Evolutionary conservation across 306 rosid species (phyloP).

Genomic region (Canavalia gladiata): DNA sequence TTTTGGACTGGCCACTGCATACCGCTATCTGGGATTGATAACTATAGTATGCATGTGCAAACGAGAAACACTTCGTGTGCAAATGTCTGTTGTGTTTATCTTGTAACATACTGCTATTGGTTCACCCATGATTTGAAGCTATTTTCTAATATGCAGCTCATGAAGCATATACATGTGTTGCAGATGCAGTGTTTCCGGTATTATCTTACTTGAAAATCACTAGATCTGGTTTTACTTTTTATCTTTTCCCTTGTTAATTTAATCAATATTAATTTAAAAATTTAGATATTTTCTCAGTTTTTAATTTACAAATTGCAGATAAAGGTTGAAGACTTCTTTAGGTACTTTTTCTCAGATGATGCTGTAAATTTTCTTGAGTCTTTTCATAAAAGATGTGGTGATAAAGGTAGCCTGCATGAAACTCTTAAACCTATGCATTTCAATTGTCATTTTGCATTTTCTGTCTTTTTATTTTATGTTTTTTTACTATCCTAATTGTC

Average conservation of each 20-base stretch:
- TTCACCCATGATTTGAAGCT: constrained; percentile 43
- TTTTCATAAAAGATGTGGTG: constrained; percentile 83
- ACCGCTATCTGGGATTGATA: not conserved
- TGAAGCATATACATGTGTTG: constrained; percentile 77
- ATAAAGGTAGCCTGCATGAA: constrained; percentile 75
- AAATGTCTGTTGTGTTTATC: constrained; percentile 25
- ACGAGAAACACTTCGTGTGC: constrained; percentile 23
- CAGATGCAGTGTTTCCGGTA: constrained; percentile 92
- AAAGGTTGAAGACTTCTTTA: constrained; percentile 86
- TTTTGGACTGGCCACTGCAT: not conserved
- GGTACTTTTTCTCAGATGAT: constrained; percentile 76
- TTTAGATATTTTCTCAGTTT: constrained; percentile 36
- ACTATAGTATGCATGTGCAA: constrained; percentile 19
- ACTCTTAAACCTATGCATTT: constrained; percentile 23
- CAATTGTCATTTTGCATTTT: constrained; percentile 37
- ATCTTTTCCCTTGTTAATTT: constrained; percentile 25
- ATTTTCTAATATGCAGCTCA: constrained; percentile 70
- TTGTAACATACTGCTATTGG: constrained; percentile 18
- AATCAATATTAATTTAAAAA: constrained; percentile 22
- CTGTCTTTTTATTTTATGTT: not conserved
- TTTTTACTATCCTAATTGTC: constrained; percentile 22
- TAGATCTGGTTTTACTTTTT: constrained; percentile 20
- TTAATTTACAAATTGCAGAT: constrained; percentile 73
- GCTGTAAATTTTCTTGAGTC: constrained; percentile 67
- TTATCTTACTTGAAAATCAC: constrained; percentile 44